phyloP scores from a whole-genome alignment of 768 basidiomycete species.

The Tricholomella constricta region DNA sequence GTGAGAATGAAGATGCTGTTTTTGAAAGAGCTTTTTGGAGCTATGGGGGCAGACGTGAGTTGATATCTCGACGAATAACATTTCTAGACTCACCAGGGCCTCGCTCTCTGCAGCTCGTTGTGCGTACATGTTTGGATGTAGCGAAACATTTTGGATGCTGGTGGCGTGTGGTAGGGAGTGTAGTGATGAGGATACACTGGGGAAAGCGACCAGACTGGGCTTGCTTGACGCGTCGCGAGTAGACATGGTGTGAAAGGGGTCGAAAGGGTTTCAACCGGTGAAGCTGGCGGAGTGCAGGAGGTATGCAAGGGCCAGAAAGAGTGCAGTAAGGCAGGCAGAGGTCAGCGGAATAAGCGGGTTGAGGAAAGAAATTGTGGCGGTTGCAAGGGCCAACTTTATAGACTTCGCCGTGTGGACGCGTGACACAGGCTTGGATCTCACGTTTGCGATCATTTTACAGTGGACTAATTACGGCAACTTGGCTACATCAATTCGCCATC shows the following conservation, averaged over 20 bases:
- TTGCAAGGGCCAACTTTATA: conserved; percentile 35
- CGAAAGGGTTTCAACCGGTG: conserved; percentile 8
- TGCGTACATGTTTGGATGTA: conserved; percentile 73
- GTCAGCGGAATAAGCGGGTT: conserved; percentile 14
- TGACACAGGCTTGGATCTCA: conserved; percentile 37
- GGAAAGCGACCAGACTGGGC: conserved; percentile 64
- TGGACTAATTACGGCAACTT: conserved; percentile 25
- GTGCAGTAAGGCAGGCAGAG: conserved; percentile 9
- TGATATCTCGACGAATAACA: neutral
- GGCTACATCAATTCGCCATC: conserved; percentile 28
- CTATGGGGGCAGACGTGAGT: conserved; percentile 30
- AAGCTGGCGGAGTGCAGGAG: conserved; percentile 18
- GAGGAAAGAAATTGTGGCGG: conserved; percentile 26
- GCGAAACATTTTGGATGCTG: conserved; percentile 61
- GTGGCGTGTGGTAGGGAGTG: conserved; percentile 72
- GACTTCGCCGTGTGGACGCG: conserved; percentile 26
- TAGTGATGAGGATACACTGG: conserved; percentile 70
- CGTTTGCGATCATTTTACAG: conserved; percentile 27
- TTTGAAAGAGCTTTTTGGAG: conserved; percentile 69
- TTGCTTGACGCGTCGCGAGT: conserved; percentile 35
- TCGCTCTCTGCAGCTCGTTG: conserved; percentile 71
- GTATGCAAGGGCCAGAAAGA: conserved; percentile 17
- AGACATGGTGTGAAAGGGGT: conserved; percentile 34
- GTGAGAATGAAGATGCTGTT: conserved; percentile 39
- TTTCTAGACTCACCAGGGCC: conserved; percentile 56